Percentiles rank a stretch among this genome's conserved stretches.
Conservation (phyloP, 164 flowering plant species). For the Umbilicus rupestris region DNA sequence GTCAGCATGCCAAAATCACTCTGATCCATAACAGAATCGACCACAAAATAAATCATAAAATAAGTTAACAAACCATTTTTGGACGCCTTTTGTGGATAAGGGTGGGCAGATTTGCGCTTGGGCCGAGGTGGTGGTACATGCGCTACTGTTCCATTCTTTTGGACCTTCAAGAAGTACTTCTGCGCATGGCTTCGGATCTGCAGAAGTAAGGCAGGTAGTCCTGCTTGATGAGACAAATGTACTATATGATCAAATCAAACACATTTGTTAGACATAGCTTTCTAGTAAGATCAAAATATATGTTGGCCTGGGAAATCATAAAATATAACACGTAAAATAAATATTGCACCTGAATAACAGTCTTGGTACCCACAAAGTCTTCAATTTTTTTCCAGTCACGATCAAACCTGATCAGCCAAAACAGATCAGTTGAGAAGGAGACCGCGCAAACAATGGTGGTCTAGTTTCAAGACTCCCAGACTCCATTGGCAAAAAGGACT, state of each 20-base stretch:
- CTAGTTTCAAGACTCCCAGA: too few species aligned
- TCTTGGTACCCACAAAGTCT: slow-evolving; percentile 89
- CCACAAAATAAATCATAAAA: background rate
- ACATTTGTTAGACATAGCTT: background rate
- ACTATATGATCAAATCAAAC: background rate
- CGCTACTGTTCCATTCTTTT: slow-evolving; percentile 76
- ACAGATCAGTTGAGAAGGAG: background rate
- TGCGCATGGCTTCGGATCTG: slow-evolving; percentile 99
- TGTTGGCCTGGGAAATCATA: background rate
- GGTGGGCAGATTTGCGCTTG: slow-evolving; percentile 89
- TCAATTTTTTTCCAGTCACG: slow-evolving; percentile 99
- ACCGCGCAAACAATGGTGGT: background rate
- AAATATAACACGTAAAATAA: background rate
- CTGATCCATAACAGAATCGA: background rate
- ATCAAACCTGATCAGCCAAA: slow-evolving; percentile 48
- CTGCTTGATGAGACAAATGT: background rate
- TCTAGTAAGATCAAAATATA: background rate
- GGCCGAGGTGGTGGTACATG: slow-evolving; percentile 98
- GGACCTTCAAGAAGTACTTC: slow-evolving; percentile 89
- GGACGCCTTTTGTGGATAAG: slow-evolving; percentile 81
- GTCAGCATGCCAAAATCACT: background rate
- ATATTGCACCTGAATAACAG: slow-evolving; percentile 79
- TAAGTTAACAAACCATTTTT: slow-evolving; percentile 50
- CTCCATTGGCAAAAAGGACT: too few species aligned
- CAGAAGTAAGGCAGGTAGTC: slow-evolving; percentile 11